phyloP scores from a whole-genome alignment of 306 rosid genomes.

The Abrus precatorius region DNA sequence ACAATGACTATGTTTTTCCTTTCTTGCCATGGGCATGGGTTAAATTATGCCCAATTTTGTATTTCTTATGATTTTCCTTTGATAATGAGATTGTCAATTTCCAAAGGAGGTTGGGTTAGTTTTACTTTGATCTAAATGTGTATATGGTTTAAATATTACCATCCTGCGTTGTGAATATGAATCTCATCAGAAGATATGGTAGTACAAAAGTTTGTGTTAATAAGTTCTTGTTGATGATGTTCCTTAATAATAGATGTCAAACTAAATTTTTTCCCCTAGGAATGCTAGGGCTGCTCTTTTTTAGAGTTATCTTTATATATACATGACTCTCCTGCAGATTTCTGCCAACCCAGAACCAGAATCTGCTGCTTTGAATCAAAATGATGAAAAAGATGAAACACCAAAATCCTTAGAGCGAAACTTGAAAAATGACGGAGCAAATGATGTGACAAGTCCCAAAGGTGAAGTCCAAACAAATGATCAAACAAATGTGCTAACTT shows the following conservation, averaged over 20 bases:
- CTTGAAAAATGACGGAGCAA: constrained; percentile 50
- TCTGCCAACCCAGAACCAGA: constrained; percentile 57
- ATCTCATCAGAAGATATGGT: constrained; percentile 18
- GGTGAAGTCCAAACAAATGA: constrained; percentile 45
- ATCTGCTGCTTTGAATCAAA: constrained; percentile 54
- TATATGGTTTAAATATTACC: constrained; percentile 17
- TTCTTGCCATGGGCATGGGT: constrained; percentile 28
- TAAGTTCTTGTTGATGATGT: constrained; percentile 20
- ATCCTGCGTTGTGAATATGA: constrained; percentile 26
- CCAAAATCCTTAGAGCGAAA: constrained; percentile 45
- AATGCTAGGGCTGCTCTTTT: constrained; percentile 29
- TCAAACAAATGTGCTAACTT: constrained; percentile 44
- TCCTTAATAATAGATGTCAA: constrained; percentile 23
- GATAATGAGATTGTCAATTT: constrained; percentile 27
- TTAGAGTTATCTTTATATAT: constrained; percentile 20
- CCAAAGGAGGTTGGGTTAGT: constrained; percentile 15
- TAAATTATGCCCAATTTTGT: constrained; percentile 28
- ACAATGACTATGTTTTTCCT: neutral
- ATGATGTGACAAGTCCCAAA: constrained; percentile 49
- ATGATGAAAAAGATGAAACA: constrained; percentile 47
- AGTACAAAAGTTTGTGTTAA: constrained; percentile 17
- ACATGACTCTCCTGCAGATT: constrained; percentile 59
- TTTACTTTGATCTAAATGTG: constrained; percentile 24
- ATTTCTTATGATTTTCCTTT: constrained; percentile 20
- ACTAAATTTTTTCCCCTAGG: neutral